Percentiles rank a stretch among this genome's conserved stretches.
phyloP scores from a whole-genome alignment of 495 filamentous ascomycete species.

The Amniculicola lignicola region DNA sequence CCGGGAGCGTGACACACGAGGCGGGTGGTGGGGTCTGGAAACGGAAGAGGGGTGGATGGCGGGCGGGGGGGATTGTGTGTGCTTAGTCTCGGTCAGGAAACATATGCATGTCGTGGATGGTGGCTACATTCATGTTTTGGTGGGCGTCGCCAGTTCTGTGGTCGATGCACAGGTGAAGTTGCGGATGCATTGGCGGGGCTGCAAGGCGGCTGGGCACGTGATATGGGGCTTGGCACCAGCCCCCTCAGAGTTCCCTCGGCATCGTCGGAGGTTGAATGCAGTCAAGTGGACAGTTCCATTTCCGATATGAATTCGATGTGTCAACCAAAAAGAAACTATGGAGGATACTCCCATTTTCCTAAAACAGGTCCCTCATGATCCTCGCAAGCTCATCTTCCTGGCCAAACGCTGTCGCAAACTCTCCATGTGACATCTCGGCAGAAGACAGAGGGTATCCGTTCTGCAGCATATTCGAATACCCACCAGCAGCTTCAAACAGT shows the following conservation, averaged over 20 bases:
- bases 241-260: no score
- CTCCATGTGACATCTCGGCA: constrained; percentile 47
- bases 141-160: constrained; percentile 1
- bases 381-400: constrained; percentile 63
- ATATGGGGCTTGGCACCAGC: background rate
- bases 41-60: background rate
- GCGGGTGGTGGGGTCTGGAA: background rate
- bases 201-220: no score
- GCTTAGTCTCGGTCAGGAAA: background rate
- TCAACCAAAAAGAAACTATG: background rate
- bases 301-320: background rate
- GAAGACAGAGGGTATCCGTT: constrained; percentile 27
- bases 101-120: background rate
- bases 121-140: constrained; percentile 14
- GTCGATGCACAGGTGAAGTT: no score
- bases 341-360: background rate
- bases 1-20: no score
- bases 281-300: no score
- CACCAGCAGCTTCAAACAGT: constrained; percentile 68
- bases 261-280: no score
- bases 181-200: no score
- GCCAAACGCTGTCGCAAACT: constrained; percentile 49
- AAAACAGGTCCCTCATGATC: constrained; percentile 66
- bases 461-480: constrained; percentile 50
- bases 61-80: background rate